Percentiles rank a stretch among this genome's conserved stretches.
Conservation (phyloP, 2,329 filamentous ascomycete species). For the Ophiocordyceps polyrhachis-furcata region DNA sequence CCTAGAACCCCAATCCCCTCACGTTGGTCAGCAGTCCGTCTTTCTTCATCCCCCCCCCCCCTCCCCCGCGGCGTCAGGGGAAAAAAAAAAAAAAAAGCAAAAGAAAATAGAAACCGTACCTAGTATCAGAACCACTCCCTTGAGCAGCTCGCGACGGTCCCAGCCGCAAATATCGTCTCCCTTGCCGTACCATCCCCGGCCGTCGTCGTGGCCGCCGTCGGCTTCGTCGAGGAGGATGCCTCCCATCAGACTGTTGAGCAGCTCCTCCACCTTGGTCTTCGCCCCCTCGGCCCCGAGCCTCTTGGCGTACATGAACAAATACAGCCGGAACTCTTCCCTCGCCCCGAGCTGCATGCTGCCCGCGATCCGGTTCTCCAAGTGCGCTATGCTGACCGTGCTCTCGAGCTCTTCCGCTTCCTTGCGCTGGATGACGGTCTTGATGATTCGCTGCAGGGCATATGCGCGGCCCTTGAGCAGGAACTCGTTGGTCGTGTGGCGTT, state of each 20-base stretch:
- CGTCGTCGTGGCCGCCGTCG: slow-evolving; percentile 22
- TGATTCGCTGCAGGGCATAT: slow-evolving; percentile 75
- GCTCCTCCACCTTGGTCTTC: slow-evolving; percentile 77
- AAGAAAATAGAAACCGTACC: too few species aligned
- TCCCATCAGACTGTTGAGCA: slow-evolving; percentile 65
- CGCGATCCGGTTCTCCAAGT: slow-evolving; percentile 86
- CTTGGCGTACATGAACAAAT: slow-evolving; percentile 97
- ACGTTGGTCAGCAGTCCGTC: slow-evolving; percentile 7
- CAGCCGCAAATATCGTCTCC: slow-evolving; percentile 72
- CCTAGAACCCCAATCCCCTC: slow-evolving; percentile 31
- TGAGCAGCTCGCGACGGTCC: slow-evolving; percentile 72
- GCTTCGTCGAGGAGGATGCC: slow-evolving; percentile 42
- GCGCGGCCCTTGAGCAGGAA: slow-evolving; percentile 80
- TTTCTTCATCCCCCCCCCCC: too few species aligned
- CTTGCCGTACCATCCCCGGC: slow-evolving; percentile 43
- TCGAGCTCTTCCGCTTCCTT: slow-evolving; percentile 91
- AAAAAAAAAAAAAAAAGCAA: slow-evolving; percentile 6
- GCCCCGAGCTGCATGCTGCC: slow-evolving; percentile 71
- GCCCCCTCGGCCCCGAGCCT: slow-evolving; percentile 79
- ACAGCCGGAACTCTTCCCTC: slow-evolving; percentile 81
- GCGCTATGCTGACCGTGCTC: slow-evolving; percentile 76
- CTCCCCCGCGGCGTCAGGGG: neutral
- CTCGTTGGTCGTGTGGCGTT: slow-evolving; percentile 87
- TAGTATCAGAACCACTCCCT: slow-evolving; percentile 79
- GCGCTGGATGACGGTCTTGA: slow-evolving; percentile 72